A percentile compares a stretch with the other conserved stretches of the same genome.
These are phyloP conservation scores for Blastobotrys buckinghamii DNA, from an alignment of 1,139 yeast species.

Conservation along the genomic window DNA sequence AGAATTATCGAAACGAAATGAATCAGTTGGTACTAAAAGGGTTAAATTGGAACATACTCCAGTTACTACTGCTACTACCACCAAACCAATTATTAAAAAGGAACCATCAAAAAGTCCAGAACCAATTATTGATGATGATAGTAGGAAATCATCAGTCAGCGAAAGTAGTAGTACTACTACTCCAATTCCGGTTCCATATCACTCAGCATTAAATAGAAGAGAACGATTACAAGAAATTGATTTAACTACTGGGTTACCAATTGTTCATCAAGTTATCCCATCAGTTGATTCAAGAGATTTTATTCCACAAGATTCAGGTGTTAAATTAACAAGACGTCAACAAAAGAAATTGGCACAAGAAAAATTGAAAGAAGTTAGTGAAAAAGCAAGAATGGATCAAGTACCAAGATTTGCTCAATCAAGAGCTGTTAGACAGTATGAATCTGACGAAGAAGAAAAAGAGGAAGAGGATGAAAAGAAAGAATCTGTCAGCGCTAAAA, in stretches of 20 bases:
- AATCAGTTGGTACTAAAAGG: not conserved
- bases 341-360: constrained; percentile 20
- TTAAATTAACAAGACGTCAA: constrained; percentile 18
- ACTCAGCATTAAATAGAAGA: not conserved
- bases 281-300: constrained; percentile 5
- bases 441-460: constrained; percentile 12
- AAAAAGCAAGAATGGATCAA: constrained; percentile 14
- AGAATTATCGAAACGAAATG: not conserved
- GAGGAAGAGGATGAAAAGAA: not conserved
- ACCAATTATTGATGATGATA: not conserved
- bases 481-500: constrained; percentile 3
- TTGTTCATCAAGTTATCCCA: constrained; percentile 2
- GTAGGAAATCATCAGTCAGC: not conserved
- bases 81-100: not conserved
- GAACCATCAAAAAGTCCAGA: not conserved
- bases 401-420: constrained; percentile 9
- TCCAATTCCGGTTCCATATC: not conserved
- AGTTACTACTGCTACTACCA: not conserved
- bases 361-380: constrained; percentile 14
- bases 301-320: not conserved
- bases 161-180: not conserved
- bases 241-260: constrained; percentile 5
- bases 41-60: not conserved
- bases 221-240: constrained; percentile 2
- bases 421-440: not conserved